Evolutionary conservation across 108 stramenopile genomes (phyloP).

Genomic region (Skeletonema grethae): DNA sequence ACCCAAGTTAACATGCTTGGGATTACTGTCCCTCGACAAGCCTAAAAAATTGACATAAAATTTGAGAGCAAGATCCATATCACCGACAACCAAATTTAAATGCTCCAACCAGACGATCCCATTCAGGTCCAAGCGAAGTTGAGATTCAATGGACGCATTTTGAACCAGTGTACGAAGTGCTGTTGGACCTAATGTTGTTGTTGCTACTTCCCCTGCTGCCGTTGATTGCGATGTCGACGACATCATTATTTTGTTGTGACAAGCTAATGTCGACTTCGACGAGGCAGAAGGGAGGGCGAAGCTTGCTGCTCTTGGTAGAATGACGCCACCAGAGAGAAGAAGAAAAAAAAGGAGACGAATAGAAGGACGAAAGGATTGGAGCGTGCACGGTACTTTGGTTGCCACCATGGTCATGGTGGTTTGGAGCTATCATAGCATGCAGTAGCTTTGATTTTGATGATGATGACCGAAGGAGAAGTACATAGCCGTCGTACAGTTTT

Average conservation of each 20-base stretch:
- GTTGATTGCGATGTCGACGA: background rate
- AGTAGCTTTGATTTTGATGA: too few species aligned
- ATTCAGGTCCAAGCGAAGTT: slow-evolving; percentile 32
- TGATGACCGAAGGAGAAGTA: too few species aligned
- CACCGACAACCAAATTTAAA: slow-evolving; percentile 63
- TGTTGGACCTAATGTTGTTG: slow-evolving; percentile 30
- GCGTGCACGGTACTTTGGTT: background rate
- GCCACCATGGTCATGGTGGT: background rate
- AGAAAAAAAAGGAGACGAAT: background rate
- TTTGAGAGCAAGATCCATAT: slow-evolving; percentile 35
- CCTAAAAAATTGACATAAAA: slow-evolving; percentile 68
- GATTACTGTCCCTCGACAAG: slow-evolving; percentile 45
- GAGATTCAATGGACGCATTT: slow-evolving; percentile 15
- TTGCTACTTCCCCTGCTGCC: background rate
- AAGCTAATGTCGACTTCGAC: background rate
- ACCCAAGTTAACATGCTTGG: slow-evolving; percentile 67
- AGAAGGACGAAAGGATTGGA: background rate
- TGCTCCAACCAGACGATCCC: slow-evolving; percentile 72
- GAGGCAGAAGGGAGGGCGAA: background rate
- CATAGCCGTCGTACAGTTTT: too few species aligned
- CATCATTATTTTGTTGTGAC: background rate
- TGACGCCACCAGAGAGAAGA: background rate
- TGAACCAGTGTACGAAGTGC: slow-evolving; percentile 22
- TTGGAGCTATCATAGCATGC: too few species aligned
- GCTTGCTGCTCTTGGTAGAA: background rate